These are phyloP conservation scores for Saccharomyces uvarum DNA, from an alignment of 1,139 yeast genomes.

Conservation along the genomic window DNA sequence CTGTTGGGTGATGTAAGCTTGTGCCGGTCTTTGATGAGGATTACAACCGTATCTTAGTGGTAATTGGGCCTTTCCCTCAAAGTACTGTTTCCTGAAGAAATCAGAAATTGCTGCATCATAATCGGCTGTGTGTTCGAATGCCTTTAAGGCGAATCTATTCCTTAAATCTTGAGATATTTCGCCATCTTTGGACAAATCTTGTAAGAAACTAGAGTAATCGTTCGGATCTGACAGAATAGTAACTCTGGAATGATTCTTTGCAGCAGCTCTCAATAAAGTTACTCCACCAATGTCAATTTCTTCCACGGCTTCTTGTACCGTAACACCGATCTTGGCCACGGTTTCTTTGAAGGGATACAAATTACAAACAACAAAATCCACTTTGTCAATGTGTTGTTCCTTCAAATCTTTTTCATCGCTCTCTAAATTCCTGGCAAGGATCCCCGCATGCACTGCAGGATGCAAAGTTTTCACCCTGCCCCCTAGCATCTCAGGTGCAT, in stretches of 20 bases:
- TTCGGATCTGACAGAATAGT: constrained; percentile 89
- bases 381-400: constrained; percentile 86
- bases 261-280: constrained; percentile 94
- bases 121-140: constrained; percentile 96
- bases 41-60: constrained; percentile 97
- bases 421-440: constrained; percentile 85
- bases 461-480: constrained; percentile 97
- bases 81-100: constrained; percentile 93
- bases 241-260: constrained; percentile 94
- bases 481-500: constrained; percentile 97
- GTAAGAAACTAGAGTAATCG: constrained; percentile 80
- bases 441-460: constrained; percentile 98
- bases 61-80: constrained; percentile 81
- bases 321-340: constrained; percentile 88
- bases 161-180: constrained; percentile 67
- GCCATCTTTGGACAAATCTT: constrained; percentile 60
- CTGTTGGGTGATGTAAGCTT: constrained; percentile 71
- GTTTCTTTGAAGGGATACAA: constrained; percentile 97
- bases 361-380: constrained; percentile 94
- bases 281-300: constrained; percentile 99
- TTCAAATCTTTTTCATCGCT: constrained; percentile 82
- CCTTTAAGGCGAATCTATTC: constrained; percentile 85
- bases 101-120: constrained; percentile 93
- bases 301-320: constrained; percentile 95
- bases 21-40: constrained; percentile 99